phyloP scores from a whole-genome alignment of 352 stramenopile genomes.

The Globisporangium viniferum region DNA sequence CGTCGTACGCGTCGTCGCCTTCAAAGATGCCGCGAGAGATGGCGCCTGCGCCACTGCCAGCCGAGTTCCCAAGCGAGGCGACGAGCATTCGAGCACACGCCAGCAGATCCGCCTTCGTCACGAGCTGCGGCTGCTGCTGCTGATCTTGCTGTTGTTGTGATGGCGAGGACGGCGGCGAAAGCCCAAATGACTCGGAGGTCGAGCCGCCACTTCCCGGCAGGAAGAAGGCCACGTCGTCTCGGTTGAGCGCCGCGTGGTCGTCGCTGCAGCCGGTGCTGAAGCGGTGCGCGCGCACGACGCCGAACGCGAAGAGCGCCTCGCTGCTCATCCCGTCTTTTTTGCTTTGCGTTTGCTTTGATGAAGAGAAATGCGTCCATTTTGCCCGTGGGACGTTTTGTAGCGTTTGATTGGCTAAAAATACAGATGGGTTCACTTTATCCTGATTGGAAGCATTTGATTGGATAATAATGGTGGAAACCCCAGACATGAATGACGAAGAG shows the following conservation, averaged over 20 bases:
- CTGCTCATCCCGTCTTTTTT: neutral
- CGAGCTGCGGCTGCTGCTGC: conserved; percentile 6
- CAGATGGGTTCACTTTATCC: neutral
- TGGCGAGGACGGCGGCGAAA: neutral
- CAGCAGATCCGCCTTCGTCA: conserved; percentile 23
- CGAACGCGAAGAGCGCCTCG: conserved; percentile 14
- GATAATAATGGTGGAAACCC: neutral
- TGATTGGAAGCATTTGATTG: neutral
- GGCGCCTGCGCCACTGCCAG: conserved; percentile 12
- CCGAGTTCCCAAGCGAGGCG: conserved; percentile 15
- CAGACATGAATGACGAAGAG: neutral
- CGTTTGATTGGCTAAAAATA: neutral
- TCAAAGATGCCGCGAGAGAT: conserved; percentile 9
- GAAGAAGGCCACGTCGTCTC: conserved; percentile 34
- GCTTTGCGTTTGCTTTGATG: neutral
- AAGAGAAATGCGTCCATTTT: neutral
- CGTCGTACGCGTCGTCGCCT: conserved; percentile 19
- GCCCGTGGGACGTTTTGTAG: neutral
- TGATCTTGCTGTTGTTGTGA: conserved; percentile 1
- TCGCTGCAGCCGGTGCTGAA: conserved; percentile 12
- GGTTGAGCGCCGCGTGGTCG: neutral
- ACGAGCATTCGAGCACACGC: conserved; percentile 23
- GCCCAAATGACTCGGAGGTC: neutral
- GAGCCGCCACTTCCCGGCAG: neutral
- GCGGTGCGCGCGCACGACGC: conserved; percentile 22